phyloP scores from a whole-genome alignment of 495 filamentous ascomycete species.

The Thozetella sp. region DNA sequence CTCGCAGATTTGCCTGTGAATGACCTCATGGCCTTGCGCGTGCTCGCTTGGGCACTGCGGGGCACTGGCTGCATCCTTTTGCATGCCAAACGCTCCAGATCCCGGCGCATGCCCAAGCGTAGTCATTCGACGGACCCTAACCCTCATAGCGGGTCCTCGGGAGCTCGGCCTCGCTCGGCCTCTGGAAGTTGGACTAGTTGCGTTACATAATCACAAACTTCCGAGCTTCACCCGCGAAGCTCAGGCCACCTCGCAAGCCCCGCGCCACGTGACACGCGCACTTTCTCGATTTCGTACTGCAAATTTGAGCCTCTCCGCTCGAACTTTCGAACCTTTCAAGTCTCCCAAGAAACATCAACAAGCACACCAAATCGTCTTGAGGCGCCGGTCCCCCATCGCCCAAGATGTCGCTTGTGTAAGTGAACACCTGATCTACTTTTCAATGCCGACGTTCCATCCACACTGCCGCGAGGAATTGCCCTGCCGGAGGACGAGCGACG shows the following conservation, averaged over 20 bases:
- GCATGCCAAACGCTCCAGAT: background rate
- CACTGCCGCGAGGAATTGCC: no score
- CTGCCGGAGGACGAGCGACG: no score
- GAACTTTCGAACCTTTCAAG: constrained; percentile 2
- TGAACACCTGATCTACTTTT: background rate
- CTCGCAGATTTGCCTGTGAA: constrained; percentile 8
- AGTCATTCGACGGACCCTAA: no score
- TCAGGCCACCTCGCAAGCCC: background rate
- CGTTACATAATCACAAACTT: no score
- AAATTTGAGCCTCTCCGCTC: background rate
- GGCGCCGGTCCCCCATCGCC: constrained; percentile 1
- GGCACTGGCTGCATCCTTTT: background rate
- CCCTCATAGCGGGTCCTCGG: no score
- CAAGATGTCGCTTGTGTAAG: constrained; percentile 4
- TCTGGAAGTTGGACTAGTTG: no score
- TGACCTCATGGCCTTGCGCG: background rate
- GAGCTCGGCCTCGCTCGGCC: no score
- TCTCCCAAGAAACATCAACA: background rate
- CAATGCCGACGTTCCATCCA: background rate
- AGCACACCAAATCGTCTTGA: constrained; percentile 3
- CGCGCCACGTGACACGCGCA: background rate
- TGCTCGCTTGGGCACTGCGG: background rate
- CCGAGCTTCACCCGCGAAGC: background rate
- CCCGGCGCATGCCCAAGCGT: no score
- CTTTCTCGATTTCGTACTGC: background rate